These are phyloP conservation scores for Tuber microsphaerosporum DNA, from an alignment of 495 filamentous ascomycete species.

Conservation along the genomic window DNA sequence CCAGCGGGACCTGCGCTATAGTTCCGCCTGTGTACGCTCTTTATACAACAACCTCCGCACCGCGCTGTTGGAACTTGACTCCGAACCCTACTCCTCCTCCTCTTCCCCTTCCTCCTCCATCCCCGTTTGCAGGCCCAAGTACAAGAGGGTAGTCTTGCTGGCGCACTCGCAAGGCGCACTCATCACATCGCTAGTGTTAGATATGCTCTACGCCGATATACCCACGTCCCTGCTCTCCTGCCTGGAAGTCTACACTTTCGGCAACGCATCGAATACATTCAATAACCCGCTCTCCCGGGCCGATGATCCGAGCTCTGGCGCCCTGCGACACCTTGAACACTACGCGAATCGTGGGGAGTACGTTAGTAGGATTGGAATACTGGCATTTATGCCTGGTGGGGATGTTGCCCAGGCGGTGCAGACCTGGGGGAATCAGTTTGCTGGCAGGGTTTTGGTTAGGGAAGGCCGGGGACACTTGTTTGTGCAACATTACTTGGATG, in stretches of 20 bases:
- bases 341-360: slow-evolving; percentile 2
- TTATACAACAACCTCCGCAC: slow-evolving; percentile 51
- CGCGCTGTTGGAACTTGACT: slow-evolving; percentile 44
- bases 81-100: neutral
- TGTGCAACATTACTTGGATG: slow-evolving; percentile 8
- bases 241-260: slow-evolving; percentile 8
- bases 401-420: neutral
- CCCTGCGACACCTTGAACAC: neutral
- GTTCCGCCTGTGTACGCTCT: slow-evolving; percentile 58
- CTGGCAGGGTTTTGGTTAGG: neutral
- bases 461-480: neutral
- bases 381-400: neutral
- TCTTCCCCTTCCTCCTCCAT: neutral
- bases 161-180: slow-evolving; percentile 5
- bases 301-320: neutral
- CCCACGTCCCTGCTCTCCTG: neutral
- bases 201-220: slow-evolving; percentile 6
- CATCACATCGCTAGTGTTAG: neutral
- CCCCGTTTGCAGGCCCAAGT: neutral
- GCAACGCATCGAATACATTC: neutral
- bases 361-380: neutral
- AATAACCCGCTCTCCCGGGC: neutral
- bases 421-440: slow-evolving; percentile 1
- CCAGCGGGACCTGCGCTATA: slow-evolving; percentile 65
- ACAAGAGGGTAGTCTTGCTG: neutral